Conservation (phyloP, 2,329 filamentous ascomycete species). For the Colletotrichum chlorophyti region DNA sequence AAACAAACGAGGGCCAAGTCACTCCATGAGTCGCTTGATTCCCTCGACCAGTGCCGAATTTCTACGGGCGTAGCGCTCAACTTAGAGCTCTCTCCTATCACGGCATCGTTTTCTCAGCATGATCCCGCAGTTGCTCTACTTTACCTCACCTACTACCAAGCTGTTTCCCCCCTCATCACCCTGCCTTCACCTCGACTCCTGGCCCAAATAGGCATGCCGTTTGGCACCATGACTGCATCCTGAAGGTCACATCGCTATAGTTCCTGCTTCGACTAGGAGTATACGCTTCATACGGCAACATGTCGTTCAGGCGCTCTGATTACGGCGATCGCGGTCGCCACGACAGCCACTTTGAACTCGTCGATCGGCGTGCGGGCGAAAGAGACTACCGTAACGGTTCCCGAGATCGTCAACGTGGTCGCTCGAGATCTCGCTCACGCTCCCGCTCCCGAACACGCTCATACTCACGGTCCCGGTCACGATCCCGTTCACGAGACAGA, state of each 20-base stretch:
- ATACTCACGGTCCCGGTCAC: background rate
- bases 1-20: no score
- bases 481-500: background rate
- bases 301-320: background rate
- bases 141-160: no score
- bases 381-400: conserved; percentile 6
- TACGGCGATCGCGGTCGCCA: conserved; percentile 23
- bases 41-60: no score
- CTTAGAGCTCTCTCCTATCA: no score
- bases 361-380: conserved; percentile 22
- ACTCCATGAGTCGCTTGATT: no score
- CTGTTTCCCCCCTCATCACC: no score
- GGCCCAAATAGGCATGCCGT: no score
- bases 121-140: no score
- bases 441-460: no score
- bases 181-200: no score
- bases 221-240: background rate
- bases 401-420: background rate
- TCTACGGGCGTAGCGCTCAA: no score
- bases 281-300: background rate
- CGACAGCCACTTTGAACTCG: background rate
- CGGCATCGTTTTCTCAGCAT: no score
- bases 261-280: background rate
- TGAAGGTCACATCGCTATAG: background rate
- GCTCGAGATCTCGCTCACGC: conserved; percentile 3